Evolutionary conservation across 1,284 basidiomycete species (phyloP), one percentile per base, ranked within the genome.

Genomic region (Puccinia horiana): DNA sequence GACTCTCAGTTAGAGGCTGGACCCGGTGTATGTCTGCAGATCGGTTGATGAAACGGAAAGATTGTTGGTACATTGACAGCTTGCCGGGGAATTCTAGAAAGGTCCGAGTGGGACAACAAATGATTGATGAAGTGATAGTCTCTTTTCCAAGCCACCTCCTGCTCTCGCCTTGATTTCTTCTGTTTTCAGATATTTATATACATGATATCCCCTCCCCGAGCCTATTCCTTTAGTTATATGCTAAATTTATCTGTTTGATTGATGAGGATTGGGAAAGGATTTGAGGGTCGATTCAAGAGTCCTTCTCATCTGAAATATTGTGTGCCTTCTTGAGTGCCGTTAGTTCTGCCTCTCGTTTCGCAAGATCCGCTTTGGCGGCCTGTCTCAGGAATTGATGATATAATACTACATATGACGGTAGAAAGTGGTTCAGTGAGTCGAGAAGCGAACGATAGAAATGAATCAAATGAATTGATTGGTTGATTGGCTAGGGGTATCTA

Each of bases 331-430:
- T 99, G 86, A 96, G 89, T 84, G 92, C 91, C 0, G 91, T 91
- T 47, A 99, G 89, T 84, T 98, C 96, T 86, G 95, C 93, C 88
- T 99, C 97, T 86, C 96, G 90, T 85, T 91, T 91, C 35, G 94
- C 94, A 75, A 99, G 88, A 84, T 99, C 96, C 35, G 94, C 94
- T 87, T 98, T 98, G 29, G 93, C 93, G 84, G 97, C 94, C 86
- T 96, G 93, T 87, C 95, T 94, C 29, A 94, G 93, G 54, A 95
- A 95, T 91, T 98, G 96, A 87, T 99, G 96, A 86, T 97, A 98
- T 40, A 99, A 89, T 20, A 99, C 96, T 91, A 85, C 29, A n/a
- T n/a, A n/a, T n/a, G 40, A 69, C 5, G 9, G 32, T 52, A 40
- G 23, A 16, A 81, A 26, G n/a, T 32, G 9, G 23, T 44, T 9